A percentile compares a stretch with the other conserved stretches of the same genome.
phyloP scores from a whole-genome alignment of 2,329 filamentous ascomycete genomes.

The Trichoderma harzianum region DNA sequence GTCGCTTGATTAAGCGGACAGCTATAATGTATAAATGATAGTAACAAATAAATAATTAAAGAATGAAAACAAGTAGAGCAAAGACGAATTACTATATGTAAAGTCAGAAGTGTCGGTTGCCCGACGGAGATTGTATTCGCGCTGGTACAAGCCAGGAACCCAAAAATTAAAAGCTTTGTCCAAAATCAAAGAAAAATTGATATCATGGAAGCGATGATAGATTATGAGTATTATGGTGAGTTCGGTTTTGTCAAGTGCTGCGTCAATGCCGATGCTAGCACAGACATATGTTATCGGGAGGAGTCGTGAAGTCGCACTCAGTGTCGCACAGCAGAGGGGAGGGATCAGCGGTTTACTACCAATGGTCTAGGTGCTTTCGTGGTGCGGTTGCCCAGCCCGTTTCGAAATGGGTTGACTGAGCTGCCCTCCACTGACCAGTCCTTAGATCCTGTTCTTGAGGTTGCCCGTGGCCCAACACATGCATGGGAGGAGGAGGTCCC shows the following conservation, averaged over 20 bases:
- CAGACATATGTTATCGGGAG: background rate
- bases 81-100: slow-evolving; percentile 18
- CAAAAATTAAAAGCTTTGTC: slow-evolving; percentile 10
- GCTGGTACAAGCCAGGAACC: slow-evolving; percentile 15
- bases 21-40: background rate
- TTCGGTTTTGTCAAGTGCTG: background rate
- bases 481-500: slow-evolving; percentile 25
- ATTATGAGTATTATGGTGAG: background rate
- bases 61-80: slow-evolving; percentile 1
- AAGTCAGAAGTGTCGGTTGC: slow-evolving; percentile 21
- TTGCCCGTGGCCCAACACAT: slow-evolving; percentile 26
- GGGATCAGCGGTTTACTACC: slow-evolving; percentile 11
- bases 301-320: background rate
- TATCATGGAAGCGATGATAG: background rate
- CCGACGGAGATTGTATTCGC: slow-evolving; percentile 22
- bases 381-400: slow-evolving; percentile 37
- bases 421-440: slow-evolving; percentile 37
- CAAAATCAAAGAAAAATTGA: slow-evolving; percentile 5
- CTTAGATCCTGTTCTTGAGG: slow-evolving; percentile 35
- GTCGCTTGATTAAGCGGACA: background rate
- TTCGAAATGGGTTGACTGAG: slow-evolving; percentile 32
- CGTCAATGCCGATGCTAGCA: background rate
- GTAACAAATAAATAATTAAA: background rate
- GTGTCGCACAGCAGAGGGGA: background rate
- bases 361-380: slow-evolving; percentile 26